Percentiles rank a stretch among this genome's conserved stretches.
These are phyloP conservation scores for Aureobasidium sp. DNA, from an alignment of 2,329 filamentous ascomycete genomes.

Conservation along the genomic window DNA sequence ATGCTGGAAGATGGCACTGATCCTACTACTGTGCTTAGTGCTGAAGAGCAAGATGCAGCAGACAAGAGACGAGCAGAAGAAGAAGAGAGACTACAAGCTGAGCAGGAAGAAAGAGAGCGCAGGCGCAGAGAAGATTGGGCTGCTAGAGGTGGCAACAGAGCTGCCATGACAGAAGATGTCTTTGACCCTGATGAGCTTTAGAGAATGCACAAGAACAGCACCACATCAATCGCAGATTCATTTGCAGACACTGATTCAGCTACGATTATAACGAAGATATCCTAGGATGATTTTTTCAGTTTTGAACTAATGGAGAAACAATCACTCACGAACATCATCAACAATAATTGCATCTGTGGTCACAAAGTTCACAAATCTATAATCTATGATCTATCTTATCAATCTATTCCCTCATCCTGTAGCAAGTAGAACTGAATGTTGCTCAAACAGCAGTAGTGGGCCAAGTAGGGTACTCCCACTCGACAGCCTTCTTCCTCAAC, in stretches of 20 bases:
- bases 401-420: background rate
- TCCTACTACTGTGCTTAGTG: conserved; percentile 40
- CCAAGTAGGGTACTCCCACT: conserved; percentile 9
- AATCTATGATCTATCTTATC: background rate
- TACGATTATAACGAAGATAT: too few relatives aligned
- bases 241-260: too few relatives aligned
- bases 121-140: conserved; percentile 15
- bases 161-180: conserved; percentile 17
- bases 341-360: too few relatives aligned
- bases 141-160: conserved; percentile 13
- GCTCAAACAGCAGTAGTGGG: background rate
- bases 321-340: too few relatives aligned
- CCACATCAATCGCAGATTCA: too few relatives aligned
- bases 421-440: background rate
- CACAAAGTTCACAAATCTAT: too few relatives aligned
- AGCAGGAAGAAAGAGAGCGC: conserved; percentile 17
- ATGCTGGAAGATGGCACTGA: conserved; percentile 55
- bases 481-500: background rate
- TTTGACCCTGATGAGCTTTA: conserved; percentile 27
- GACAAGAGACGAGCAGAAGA: conserved; percentile 29
- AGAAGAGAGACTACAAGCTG: conserved; percentile 28
- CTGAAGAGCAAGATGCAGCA: conserved; percentile 30
- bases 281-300: too few relatives aligned
- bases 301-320: too few relatives aligned
- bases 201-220: background rate